Base-by-base conservation (phyloP, 495 filamentous ascomycete genomes). In the Podospora comata region DNA sequence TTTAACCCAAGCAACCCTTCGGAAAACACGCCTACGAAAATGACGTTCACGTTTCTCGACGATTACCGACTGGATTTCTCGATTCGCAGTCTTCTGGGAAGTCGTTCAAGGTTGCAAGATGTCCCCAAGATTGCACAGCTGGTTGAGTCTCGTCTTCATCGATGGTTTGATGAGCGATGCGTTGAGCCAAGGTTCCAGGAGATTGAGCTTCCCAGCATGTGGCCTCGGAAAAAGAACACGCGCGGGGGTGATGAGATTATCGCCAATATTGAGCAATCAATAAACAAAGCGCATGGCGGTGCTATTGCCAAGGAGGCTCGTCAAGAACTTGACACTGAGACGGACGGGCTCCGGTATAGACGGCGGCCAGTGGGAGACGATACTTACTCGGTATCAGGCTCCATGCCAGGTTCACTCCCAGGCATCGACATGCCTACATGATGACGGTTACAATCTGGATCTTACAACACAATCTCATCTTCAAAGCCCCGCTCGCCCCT, bases 51-150 rank as follows among this genome's bases (percentile, higher is more conserved):
- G 19, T 99, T 99, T 78, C 87, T 97, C 11, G 93, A 96, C 65
- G 94, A 98, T 77, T 99, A 99, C 80, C 84, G 94, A 3, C 88
- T 99, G 18, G 95, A 98, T 74, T 90, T 99, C 55, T 92, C 88
- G 11, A 92, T 97, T 30, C 89, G 93, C 60, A 95, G 92, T 55
- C 86, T 98, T 26, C 88, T 99, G n/a, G 95, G 95, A 34, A 94
- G 91, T 34, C 88, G 96, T 32, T 92, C 90, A 48, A 83, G 96
- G 20, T 81, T 99, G 13, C 94, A 97, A 76, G 96, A 99, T 80
- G 92, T 99, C 15, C 95, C 95, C 13, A 99, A 99, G 77, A 96
- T 99, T 62, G 96, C 96, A 0, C 93, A 97, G 75, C 84, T 99
- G 3, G 90, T 99, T 54, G 95, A 99, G 78, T 88, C 89, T 5